Evolutionary conservation across 1,284 basidiomycete species (phyloP), one percentile per base, ranked within the genome.

Genomic region (Marasmius oreades): DNA sequence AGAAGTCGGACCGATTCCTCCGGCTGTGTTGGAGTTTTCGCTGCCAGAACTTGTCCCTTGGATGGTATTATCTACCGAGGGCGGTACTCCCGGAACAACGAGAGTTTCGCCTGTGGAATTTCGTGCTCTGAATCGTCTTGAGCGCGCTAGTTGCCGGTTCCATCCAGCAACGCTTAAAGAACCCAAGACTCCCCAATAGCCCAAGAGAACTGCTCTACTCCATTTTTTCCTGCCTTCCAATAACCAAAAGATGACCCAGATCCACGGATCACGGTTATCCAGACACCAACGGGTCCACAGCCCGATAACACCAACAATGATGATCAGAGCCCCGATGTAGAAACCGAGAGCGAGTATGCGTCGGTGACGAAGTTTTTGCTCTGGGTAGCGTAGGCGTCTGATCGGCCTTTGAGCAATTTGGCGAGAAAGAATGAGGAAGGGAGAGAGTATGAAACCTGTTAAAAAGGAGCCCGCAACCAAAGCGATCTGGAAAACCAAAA

Each of bases 211-310:
- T 0, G 88, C 83, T 6, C 97, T 80, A n/a, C 85, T 90, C 94
- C 94, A 98, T 60, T 81, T 78, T 60, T 79, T 82, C 62, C 77
- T 74, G 2, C 95, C 93, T 59, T 92, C 84, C 1, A 93, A 70
- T 39, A 95, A 67, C 76, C 84, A 91, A 59, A 86, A 81, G 3
- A 93, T 67, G 6, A 79, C 84, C 92, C 93, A 99, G 0, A 92
- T 64, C 92, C 93, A 98, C 0, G 97, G 95, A 70, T 96, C 84
- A 26, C 93, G 81, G 56, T 84, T 83, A 10, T 84, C 85, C 2
- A 99, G 81, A 66, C 88, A 87, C 93, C 95, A 95, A 45, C 87
- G 81, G 8, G 91, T 86, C 96, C 96, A 99, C 51, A 90, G 78
- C 5, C 95, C 96, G 45, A 99, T 86, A n/a, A 94, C 75, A 1